Evolutionary conservation across 352 stramenopile genomes (phyloP), one percentile per base, ranked within the genome.

Genomic region (Phytophthora vignae): DNA sequence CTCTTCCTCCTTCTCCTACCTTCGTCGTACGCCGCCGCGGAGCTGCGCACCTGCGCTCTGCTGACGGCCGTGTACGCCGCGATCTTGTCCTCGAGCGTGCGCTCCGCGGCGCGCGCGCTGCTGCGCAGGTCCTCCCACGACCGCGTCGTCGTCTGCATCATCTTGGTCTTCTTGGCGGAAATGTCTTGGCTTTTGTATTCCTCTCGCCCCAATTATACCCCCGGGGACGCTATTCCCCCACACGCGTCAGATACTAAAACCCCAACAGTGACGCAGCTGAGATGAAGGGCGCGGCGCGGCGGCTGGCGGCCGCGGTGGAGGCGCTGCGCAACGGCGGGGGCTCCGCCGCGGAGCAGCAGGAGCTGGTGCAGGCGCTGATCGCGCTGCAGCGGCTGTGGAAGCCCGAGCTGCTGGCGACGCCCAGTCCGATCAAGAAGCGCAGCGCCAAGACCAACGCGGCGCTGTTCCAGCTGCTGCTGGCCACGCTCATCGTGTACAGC

Each of bases 21-120:
- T 78, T 92, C 83, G 56, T 96, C 88, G 61, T 85, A 92, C 5
- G 50, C 64, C 9, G 57, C 48, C 4, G 60, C 48, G 36, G 55
- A 48, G 29, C 60, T 64, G 55, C 85, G 87, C 53, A 69, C 61
- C 31, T 82, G 78, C 42, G 65, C 74, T 72, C 79, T 89, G 62
- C 85, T 93, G 21, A 89, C 78, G 2, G 81, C 68, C 17, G 78
- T 90, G 44, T 92, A 95, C 0, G 87, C 69, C 14, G 83, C 79
- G 54, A 95, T 90, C 60, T 96, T 95, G 61, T 95, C 88, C 75
- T 94, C 90, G 54, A 96, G 77, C 56, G 84, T 80, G 27, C 78
- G 85, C 76, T 96, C 90, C n/a, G 88, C 82, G 8, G 79, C 73
- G 63, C 88, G 83, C 58, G 90, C 90, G 25, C 22, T 78, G 53